Evolutionary conservation across 2,329 filamentous ascomycete genomes (phyloP).

Genomic region (Trichophyton rubrum): DNA sequence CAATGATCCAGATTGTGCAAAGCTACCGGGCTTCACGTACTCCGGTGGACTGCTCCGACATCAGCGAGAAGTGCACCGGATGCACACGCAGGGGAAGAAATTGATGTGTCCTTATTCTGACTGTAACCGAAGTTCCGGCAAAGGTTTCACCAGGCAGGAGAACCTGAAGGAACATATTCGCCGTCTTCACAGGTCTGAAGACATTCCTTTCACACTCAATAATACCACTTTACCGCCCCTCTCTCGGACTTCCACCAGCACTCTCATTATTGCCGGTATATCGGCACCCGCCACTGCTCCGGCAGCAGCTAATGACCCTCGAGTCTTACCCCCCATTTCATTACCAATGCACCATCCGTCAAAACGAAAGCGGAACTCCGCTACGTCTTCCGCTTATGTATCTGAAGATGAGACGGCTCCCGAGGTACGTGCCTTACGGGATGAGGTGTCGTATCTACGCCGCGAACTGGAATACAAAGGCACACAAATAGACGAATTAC

Average conservation of each 20-base stretch:
- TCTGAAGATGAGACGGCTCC: slow-evolving; percentile 12
- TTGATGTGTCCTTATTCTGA: slow-evolving; percentile 74
- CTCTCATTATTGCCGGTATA: background rate
- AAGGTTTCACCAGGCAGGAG: slow-evolving; percentile 84
- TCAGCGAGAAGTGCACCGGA: slow-evolving; percentile 84
- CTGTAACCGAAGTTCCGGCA: slow-evolving; percentile 79
- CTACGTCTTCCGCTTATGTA: slow-evolving; percentile 16
- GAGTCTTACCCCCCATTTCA: background rate
- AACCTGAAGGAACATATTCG: slow-evolving; percentile 89
- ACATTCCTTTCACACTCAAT: background rate
- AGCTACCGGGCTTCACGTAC: slow-evolving; percentile 88
- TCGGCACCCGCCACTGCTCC: background rate
- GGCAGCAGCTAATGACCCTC: background rate
- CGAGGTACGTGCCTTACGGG: slow-evolving; percentile 40
- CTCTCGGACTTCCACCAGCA: background rate
- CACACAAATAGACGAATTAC: slow-evolving; percentile 30
- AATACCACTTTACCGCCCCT: background rate
- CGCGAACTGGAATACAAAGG: slow-evolving; percentile 50
- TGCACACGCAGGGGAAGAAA: slow-evolving; percentile 79
- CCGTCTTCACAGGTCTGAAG: slow-evolving; percentile 57
- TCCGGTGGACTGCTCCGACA: slow-evolving; percentile 80
- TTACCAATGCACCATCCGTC: slow-evolving; percentile 4
- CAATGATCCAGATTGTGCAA: slow-evolving; percentile 68
- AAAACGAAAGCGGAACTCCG: slow-evolving; percentile 23
- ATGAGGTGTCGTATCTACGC: slow-evolving; percentile 55